Conservation (phyloP, 2,329 filamentous ascomycete genomes). For the Leptographium galeiforme region DNA sequence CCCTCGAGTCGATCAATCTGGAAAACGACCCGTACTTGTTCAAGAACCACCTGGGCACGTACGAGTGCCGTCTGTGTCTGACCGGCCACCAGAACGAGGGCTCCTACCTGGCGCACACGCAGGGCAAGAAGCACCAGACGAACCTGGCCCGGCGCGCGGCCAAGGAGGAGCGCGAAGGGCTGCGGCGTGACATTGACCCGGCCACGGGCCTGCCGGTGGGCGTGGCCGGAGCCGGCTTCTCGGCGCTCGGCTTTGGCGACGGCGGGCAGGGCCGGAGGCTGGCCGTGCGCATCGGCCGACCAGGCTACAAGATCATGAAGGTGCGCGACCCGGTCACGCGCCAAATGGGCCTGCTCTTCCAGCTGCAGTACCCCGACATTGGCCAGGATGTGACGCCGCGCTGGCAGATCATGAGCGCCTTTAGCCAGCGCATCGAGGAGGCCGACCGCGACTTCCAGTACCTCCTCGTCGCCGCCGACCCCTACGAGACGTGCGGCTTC, state of each 20-base stretch:
- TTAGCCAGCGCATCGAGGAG: constrained; percentile 89
- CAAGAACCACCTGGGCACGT: constrained; percentile 97
- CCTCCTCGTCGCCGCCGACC: constrained; percentile 85
- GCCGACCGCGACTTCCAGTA: constrained; percentile 93
- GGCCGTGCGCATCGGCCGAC: constrained; percentile 85
- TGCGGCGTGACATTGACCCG: constrained; percentile 51
- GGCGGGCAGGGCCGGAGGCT: constrained; percentile 44
- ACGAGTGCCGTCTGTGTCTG: constrained; percentile 91
- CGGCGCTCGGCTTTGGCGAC: constrained; percentile 36
- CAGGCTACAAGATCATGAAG: constrained; percentile 97
- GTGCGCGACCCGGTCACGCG: constrained; percentile 76
- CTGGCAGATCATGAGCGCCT: constrained; percentile 95
- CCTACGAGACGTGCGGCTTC: constrained; percentile 94
- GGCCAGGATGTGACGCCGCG: constrained; percentile 60
- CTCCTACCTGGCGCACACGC: constrained; percentile 95
- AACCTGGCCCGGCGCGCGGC: constrained; percentile 92
- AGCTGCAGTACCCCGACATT: constrained; percentile 91
- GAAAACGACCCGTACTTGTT: constrained; percentile 99
- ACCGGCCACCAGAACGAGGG: constrained; percentile 99
- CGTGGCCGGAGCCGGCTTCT: constrained; percentile 57
- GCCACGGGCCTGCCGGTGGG: constrained; percentile 59
- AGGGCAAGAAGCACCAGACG: constrained; percentile 97
- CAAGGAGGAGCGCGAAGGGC: constrained; percentile 85
- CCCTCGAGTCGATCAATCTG: constrained; percentile 95
- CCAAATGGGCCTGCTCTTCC: constrained; percentile 87